These are phyloP conservation scores for Ophiocordyceps unilateralis DNA, from an alignment of 2,329 filamentous ascomycete species.

Conservation along the genomic window DNA sequence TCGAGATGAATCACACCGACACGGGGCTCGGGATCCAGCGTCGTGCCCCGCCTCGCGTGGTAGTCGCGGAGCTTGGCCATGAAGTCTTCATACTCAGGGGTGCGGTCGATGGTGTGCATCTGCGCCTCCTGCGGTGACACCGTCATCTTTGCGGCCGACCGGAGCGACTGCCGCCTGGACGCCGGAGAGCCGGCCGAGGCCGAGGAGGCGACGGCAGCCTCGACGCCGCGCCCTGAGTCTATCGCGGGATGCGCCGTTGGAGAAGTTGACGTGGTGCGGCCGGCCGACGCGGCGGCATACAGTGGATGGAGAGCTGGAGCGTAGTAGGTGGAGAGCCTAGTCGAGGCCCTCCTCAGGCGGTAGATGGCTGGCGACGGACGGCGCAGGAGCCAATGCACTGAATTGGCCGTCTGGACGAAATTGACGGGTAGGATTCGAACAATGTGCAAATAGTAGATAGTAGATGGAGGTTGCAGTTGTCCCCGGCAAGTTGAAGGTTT, in stretches of 20 bases:
- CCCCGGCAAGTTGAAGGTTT: not conserved
- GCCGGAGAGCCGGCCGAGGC: not conserved
- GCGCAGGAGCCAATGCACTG: too few relatives aligned
- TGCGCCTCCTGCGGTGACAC: constrained; percentile 17
- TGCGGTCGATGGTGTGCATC: constrained; percentile 35
- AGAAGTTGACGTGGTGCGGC: not conserved
- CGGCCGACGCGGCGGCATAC: not conserved
- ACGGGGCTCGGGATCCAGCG: constrained; percentile 65
- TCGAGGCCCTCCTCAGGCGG: too few relatives aligned
- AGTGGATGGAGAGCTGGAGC: too few relatives aligned
- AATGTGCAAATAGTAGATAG: too few relatives aligned
- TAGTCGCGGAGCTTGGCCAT: constrained; percentile 56
- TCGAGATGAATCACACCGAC: constrained; percentile 63
- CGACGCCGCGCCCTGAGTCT: not conserved
- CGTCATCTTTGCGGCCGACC: constrained; percentile 5
- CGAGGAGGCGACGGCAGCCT: not conserved
- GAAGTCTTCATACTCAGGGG: constrained; percentile 62
- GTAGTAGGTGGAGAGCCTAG: too few relatives aligned
- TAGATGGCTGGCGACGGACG: too few relatives aligned
- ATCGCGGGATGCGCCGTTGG: not conserved
- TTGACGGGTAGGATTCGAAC: too few relatives aligned
- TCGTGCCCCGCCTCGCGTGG: constrained; percentile 63
- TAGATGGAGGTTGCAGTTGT: not conserved
- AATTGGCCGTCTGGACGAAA: too few relatives aligned
- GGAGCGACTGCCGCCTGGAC: too few relatives aligned